A percentile compares a stretch with the other conserved stretches of the same genome.
Conservation (phyloP, 768 basidiomycete species). For the Psilocybe subaeruginosa region DNA sequence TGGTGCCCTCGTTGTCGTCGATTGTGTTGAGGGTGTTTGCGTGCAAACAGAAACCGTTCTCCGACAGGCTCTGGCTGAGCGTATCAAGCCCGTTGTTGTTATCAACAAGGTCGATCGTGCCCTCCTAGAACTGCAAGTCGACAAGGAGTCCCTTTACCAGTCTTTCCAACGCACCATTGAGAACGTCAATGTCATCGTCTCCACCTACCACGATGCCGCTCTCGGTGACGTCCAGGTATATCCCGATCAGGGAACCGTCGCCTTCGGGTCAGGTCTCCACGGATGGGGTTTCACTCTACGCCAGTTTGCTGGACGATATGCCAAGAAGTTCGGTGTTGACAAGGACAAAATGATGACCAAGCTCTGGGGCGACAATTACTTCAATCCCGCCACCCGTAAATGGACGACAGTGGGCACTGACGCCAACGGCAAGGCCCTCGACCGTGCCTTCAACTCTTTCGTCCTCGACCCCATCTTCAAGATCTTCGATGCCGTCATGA, state of each 20-base stretch:
- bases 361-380: constrained; percentile 99
- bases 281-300: constrained; percentile 99
- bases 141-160: constrained; percentile 97
- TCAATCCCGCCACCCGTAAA: constrained; percentile 96
- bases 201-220: constrained; percentile 91
- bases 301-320: constrained; percentile 92
- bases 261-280: constrained; percentile 99
- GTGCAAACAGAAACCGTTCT: constrained; percentile 99
- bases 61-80: constrained; percentile 95
- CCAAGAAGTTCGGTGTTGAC: constrained; percentile 99
- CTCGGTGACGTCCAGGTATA: constrained; percentile 99
- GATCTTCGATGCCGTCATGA: constrained; percentile 98
- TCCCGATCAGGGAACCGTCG: constrained; percentile 97
- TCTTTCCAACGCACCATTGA: constrained; percentile 98
- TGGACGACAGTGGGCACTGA: constrained; percentile 83
- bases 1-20: constrained; percentile 99
- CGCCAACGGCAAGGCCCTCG: constrained; percentile 87
- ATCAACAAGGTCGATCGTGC: constrained; percentile 99
- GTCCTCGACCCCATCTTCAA: constrained; percentile 99
- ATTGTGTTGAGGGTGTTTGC: constrained; percentile 99
- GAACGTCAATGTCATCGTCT: constrained; percentile 97
- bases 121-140: constrained; percentile 95
- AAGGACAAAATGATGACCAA: constrained; percentile 98
- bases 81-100: constrained; percentile 99
- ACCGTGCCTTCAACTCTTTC: constrained; percentile 98